These are phyloP conservation scores for Entonaema liquescens DNA, from an alignment of 495 filamentous ascomycete species.

Conservation along the genomic window DNA sequence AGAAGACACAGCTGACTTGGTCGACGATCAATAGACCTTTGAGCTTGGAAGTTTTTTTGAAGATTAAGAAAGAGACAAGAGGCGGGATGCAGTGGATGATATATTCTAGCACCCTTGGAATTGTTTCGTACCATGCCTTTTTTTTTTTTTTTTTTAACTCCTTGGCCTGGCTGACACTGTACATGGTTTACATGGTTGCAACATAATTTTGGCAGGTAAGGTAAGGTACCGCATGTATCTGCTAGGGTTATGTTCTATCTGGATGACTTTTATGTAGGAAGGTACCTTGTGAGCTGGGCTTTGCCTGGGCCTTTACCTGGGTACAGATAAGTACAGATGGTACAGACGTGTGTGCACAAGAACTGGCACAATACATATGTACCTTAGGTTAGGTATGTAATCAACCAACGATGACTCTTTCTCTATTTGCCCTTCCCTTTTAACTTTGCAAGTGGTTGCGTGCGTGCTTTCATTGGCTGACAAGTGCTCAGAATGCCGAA, in stretches of 20 bases:
- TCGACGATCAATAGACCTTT: conserved; percentile 17
- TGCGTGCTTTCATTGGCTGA: conserved; percentile 38
- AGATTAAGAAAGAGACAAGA: conserved; percentile 25
- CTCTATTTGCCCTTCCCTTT: conserved; percentile 28
- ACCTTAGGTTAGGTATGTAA: conserved; percentile 10
- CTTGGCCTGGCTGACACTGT: conserved; percentile 32
- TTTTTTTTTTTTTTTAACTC: conserved; percentile 8
- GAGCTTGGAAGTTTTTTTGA: conserved; percentile 28
- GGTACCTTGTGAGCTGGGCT: conserved; percentile 1
- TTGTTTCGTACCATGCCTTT: conserved; percentile 32
- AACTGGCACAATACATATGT: background rate
- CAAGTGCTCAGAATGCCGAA: conserved; percentile 36
- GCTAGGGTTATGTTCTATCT: conserved; percentile 8
- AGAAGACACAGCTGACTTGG: conserved; percentile 1
- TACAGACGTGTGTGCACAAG: background rate
- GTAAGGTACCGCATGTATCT: conserved; percentile 14
- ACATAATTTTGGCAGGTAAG: conserved; percentile 33
- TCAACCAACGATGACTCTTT: conserved; percentile 43
- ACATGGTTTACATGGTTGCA: conserved; percentile 33
- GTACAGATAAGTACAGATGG: background rate
- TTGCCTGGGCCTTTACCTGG: background rate
- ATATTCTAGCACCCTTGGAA: conserved; percentile 38
- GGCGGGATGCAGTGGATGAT: conserved; percentile 40
- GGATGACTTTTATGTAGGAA: background rate
- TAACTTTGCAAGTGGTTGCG: conserved; percentile 38